Conservation (phyloP, 208 protist genomes). For the Acanthamoeba triangularis region DNA sequence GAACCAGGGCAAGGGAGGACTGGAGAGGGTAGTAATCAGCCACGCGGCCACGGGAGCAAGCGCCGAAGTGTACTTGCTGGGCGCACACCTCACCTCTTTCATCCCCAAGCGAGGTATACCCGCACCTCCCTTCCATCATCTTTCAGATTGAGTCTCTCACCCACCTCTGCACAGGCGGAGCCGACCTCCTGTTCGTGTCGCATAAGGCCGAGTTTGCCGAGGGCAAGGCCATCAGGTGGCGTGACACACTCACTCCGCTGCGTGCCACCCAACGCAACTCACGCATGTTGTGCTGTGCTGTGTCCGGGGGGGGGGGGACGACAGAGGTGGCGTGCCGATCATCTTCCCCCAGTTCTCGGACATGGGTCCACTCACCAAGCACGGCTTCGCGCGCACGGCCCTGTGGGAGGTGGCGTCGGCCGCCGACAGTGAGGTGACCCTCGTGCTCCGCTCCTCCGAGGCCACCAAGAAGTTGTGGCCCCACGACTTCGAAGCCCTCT, state of each 20-base stretch:
- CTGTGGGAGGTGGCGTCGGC: background rate
- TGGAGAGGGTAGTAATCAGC: constrained; percentile 28
- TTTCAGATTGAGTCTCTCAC: background rate
- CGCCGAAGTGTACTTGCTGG: constrained; percentile 69
- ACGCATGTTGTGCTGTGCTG: background rate
- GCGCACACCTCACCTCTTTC: constrained; percentile 70
- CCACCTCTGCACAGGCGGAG: constrained; percentile 2
- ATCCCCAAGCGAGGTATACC: constrained; percentile 41
- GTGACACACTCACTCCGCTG: background rate
- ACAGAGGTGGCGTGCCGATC: constrained; percentile 65
- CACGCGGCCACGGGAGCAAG: constrained; percentile 5
- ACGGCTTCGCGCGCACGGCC: constrained; percentile 61
- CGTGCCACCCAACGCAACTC: background rate
- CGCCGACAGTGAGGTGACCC: background rate
- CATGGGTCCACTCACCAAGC: constrained; percentile 59
- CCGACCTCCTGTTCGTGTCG: constrained; percentile 50
- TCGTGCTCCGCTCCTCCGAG: constrained; percentile 47
- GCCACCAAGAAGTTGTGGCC: constrained; percentile 30
- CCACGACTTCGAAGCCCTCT: constrained; percentile 71
- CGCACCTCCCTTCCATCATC: background rate
- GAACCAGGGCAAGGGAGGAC: constrained; percentile 55
- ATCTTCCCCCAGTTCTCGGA: constrained; percentile 74
- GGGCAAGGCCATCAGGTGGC: constrained; percentile 62
- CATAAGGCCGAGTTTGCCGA: constrained; percentile 36
- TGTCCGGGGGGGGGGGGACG: no score